Base-by-base conservation (phyloP, 2,329 filamentous ascomycete genomes). In the Dendryphion nanum region DNA sequence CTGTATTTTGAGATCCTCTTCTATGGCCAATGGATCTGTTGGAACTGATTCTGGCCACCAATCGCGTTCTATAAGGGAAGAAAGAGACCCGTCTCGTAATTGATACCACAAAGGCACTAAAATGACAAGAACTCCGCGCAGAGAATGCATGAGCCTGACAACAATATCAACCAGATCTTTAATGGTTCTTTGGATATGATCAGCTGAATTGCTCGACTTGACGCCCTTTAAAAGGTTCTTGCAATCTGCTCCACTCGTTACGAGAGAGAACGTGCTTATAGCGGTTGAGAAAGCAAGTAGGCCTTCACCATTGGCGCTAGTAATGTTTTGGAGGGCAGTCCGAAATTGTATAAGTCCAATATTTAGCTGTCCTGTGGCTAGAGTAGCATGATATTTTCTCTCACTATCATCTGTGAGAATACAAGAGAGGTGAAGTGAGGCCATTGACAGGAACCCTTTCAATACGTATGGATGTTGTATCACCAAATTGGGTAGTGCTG, bases 401-500 rank as follows among this genome's bases (percentile, higher is more conserved):
- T 49, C 42, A n/a, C 34, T 38, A 18, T 43, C 33, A 4, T 26
- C 34, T 4, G 15, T 31, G 13, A 38, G 33, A 57, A 57, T 34
- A 16, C 60, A 63, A 10, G 66, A 66, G 17, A 71, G 44, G 43
- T 73, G 72, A 12, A 74, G 55, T n/a, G 68, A 66, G 5, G 67
- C 57, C 8, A 71, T 40, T 2, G 70, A 67, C 6, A 73, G 48
- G 4, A 73, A 58, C 8, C 65, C 67, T 40, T 71, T 63, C 8
- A 72, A 41, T 5, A 74, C 53, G 33, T 68, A 74, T 2, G 56
- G 48, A 41, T 70, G 59, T 5, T 59, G 60, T 17, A 59, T 55
- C 3, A 64, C 64, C 13, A 70, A 37, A 23, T 48, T 41, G 33
- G 56, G 54, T 19, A 69, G 43, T 15, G 41, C 41, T 14, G 39